These are phyloP conservation scores for Phialocephala sp. DNA, from an alignment of 2,329 filamentous ascomycete species.

Conservation along the genomic window DNA sequence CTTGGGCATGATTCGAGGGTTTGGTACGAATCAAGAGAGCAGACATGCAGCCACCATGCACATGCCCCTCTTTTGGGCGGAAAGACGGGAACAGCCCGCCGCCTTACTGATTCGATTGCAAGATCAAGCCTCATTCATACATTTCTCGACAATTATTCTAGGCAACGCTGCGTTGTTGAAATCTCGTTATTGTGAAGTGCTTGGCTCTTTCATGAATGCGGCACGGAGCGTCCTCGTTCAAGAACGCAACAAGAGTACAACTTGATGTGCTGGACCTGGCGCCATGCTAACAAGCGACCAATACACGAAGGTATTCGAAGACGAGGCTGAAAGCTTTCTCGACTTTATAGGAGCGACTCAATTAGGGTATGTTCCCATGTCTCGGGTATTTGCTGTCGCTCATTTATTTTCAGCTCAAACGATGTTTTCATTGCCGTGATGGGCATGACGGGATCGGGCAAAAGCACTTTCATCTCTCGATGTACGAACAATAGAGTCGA, in stretches of 20 bases:
- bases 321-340: not conserved
- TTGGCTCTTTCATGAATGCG: not conserved
- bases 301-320: not conserved
- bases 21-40: not conserved
- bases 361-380: not conserved
- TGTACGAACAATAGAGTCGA: not conserved
- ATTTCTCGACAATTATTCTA: not conserved
- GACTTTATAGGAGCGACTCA: not conserved
- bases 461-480: slow-evolving; percentile 6
- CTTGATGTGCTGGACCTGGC: not conserved
- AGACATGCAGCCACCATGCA: not conserved
- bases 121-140: not conserved
- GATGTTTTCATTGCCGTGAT: slow-evolving; percentile 3
- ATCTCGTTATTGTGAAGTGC: not conserved
- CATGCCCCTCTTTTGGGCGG: not conserved
- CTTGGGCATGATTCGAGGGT: not conserved
- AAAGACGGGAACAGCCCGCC: not conserved
- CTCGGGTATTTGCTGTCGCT: not conserved
- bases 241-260: not conserved
- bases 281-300: not conserved
- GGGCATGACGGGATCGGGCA: not conserved
- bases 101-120: not conserved
- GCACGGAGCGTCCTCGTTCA: not conserved
- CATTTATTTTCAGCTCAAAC: not conserved
- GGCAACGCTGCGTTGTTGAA: not conserved